These are phyloP conservation scores for Nakaseomyces bracarensis DNA, from an alignment of 1,139 yeast species.

Conservation along the genomic window DNA sequence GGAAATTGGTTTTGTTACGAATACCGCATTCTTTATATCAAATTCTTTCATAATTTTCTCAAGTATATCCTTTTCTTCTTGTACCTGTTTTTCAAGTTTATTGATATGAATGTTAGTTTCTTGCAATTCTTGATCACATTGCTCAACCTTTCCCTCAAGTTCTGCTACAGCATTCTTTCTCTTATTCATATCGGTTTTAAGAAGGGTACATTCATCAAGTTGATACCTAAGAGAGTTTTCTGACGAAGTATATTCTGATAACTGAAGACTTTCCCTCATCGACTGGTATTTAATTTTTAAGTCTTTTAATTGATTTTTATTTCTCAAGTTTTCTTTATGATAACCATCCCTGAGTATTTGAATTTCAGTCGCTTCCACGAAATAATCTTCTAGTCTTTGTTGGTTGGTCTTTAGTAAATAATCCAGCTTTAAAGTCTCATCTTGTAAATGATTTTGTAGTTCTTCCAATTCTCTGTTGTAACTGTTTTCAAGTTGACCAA, in stretches of 20 bases:
- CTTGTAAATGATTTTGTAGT: background rate
- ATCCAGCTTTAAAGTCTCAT: background rate
- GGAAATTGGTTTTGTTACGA: conserved; percentile 1
- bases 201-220: background rate
- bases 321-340: background rate
- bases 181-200: background rate
- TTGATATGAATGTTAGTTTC: background rate
- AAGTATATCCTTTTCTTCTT: background rate
- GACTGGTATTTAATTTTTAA: background rate
- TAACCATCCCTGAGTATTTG: background rate
- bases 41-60: conserved; percentile 1
- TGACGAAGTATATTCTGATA: background rate
- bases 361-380: background rate
- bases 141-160: background rate
- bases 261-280: background rate
- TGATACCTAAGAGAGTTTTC: background rate
- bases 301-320: background rate
- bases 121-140: conserved; percentile 2
- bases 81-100: conserved; percentile 1
- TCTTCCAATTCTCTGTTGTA: background rate
- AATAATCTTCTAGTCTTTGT: background rate
- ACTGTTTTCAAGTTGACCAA: background rate
- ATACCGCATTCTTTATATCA: background rate
- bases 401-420: background rate
- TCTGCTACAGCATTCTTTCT: background rate